Evolutionary conservation across 75 land plant species (phyloP), one percentile per base, ranked within the genome.

Genomic region (Selaginella tamariscina): DNA sequence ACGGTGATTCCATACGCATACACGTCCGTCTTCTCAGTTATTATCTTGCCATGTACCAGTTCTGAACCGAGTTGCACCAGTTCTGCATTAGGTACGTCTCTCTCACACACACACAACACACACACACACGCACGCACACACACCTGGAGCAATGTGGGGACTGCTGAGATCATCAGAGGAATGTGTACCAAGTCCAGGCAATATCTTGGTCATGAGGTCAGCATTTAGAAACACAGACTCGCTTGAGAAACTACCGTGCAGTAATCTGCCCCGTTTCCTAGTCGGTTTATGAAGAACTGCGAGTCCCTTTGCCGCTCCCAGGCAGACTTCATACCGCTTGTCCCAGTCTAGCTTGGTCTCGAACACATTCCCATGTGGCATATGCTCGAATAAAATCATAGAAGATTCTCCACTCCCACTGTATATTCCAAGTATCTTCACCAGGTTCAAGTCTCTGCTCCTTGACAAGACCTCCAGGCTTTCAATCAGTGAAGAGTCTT

Each of bases 21-120:
- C 8, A 59, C 26, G 62, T 59, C 62, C 26, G 62, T 59, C 62
- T 59, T 59, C 62, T 59, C 62, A n/a, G 21, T 59, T 9, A 59
- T 8, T 5, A 21, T 26, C 26, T 59, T 59, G 21, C 62, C n/a
- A 59, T 59, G 26, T 2, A 2, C n/a, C 62, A 59, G 62, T 26
- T 59, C 62, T 59, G 62, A n/a, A n/a, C n/a, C n/a, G n/a, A n/a
- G n/a, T n/a, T n/a, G n/a, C n/a, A n/a, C n/a, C n/a, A n/a, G n/a
- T n/a, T n/a, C n/a, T n/a, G n/a, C n/a, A n/a, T n/a, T n/a, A n/a
- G n/a, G n/a, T n/a, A n/a, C n/a, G n/a, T n/a, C n/a, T n/a, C n/a
- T n/a, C n/a, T n/a, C n/a, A n/a, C n/a, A n/a, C n/a, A n/a, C n/a
- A n/a, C n/a, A n/a, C n/a, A n/a, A n/a, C n/a, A n/a, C n/a, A n/a